phyloP scores from a whole-genome alignment of 352 stramenopile genomes.

The Thalassiosira livingstoniorum region DNA sequence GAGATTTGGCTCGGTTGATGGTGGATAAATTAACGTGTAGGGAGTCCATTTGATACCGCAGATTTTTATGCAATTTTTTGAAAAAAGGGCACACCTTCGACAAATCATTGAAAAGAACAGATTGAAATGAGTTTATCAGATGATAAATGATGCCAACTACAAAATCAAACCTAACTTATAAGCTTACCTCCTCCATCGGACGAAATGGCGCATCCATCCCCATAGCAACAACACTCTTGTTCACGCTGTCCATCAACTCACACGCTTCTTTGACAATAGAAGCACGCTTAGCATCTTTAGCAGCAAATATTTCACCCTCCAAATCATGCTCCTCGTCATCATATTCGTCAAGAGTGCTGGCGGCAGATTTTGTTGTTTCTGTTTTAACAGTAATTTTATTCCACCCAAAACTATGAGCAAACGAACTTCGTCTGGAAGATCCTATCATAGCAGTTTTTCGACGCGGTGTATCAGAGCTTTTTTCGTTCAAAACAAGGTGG shows the following conservation, averaged over 20 bases:
- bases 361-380: not conserved
- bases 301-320: conserved; percentile 20
- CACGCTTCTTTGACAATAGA: conserved; percentile 35
- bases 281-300: conserved; percentile 22
- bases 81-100: conserved; percentile 36
- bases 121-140: too few relatives aligned
- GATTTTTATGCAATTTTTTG: conserved; percentile 50
- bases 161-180: too few relatives aligned
- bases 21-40: conserved; percentile 1
- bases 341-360: conserved; percentile 9
- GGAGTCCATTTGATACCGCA: conserved; percentile 42
- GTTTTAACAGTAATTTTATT: not conserved
- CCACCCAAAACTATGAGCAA: not conserved
- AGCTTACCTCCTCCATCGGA: conserved; percentile 40
- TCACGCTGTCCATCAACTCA: conserved; percentile 46
- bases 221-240: conserved; percentile 49
- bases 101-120: too few relatives aligned
- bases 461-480: not conserved
- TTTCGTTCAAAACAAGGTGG: not conserved
- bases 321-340: conserved; percentile 34
- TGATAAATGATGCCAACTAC: too few relatives aligned
- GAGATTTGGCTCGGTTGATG: not conserved
- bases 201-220: conserved; percentile 46
- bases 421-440: not conserved
- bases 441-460: not conserved